These are phyloP conservation scores for Claviceps capensis DNA, from an alignment of 2,329 filamentous ascomycete species.

Conservation along the genomic window DNA sequence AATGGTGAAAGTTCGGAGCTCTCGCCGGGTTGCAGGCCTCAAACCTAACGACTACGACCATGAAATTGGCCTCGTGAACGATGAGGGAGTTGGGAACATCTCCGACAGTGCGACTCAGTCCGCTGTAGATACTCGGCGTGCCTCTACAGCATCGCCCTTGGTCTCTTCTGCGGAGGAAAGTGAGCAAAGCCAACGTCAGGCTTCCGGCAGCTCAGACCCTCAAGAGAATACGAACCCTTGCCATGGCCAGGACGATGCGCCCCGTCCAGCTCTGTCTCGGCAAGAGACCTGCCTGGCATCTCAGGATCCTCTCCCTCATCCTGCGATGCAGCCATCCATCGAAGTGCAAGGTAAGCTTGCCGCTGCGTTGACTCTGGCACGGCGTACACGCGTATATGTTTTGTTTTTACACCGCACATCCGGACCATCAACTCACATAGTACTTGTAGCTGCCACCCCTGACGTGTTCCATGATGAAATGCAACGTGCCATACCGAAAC, in stretches of 20 bases:
- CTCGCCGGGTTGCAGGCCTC: slow-evolving; percentile 40
- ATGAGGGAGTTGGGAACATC: slow-evolving; percentile 16
- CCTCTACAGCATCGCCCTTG: slow-evolving; percentile 7
- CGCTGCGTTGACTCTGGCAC: background rate
- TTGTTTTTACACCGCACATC: background rate
- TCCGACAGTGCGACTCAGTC: slow-evolving; percentile 12
- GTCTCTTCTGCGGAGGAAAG: slow-evolving; percentile 4
- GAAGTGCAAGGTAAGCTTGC: slow-evolving; percentile 17
- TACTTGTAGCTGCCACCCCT: slow-evolving; percentile 17
- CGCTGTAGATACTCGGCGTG: background rate
- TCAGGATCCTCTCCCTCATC: slow-evolving; percentile 7
- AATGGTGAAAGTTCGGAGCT: slow-evolving; percentile 28
- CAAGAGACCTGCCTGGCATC: background rate
- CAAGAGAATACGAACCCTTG: background rate
- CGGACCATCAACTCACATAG: background rate
- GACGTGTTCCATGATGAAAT: slow-evolving; percentile 11
- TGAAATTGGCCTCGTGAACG: slow-evolving; percentile 56
- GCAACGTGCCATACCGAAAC: slow-evolving; percentile 22
- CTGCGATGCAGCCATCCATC: slow-evolving; percentile 17
- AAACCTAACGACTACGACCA: slow-evolving; percentile 54
- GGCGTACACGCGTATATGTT: no score
- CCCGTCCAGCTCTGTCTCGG: background rate
- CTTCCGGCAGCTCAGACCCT: background rate
- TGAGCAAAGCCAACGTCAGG: background rate
- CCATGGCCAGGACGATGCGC: background rate